Evolutionary conservation across 257 asterid species (phyloP).

Genomic region (Fraxinus americana): DNA sequence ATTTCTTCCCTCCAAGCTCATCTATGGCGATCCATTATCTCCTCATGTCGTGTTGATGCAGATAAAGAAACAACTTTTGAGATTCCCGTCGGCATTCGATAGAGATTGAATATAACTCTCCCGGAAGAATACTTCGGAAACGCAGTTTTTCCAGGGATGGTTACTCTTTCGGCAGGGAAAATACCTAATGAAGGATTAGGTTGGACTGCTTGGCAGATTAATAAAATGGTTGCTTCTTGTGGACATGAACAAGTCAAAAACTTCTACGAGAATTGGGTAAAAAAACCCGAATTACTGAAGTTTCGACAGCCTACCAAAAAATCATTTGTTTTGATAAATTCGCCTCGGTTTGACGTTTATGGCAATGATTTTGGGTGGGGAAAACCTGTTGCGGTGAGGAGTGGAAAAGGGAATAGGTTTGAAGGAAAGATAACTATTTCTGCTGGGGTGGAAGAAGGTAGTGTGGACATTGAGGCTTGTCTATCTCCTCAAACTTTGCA

Average conservation of each 20-base stretch:
- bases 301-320: neutral
- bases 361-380: conserved; percentile 56
- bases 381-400: conserved; percentile 49
- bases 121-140: conserved; percentile 52
- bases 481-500: conserved; percentile 30
- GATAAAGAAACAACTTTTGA: conserved; percentile 18
- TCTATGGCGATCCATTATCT: conserved; percentile 42
- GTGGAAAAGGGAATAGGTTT: conserved; percentile 39
- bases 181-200: conserved; percentile 39
- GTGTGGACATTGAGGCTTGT: conserved; percentile 55
- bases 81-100: conserved; percentile 35
- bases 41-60: conserved; percentile 16
- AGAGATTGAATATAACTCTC: conserved; percentile 40
- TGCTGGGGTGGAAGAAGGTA: conserved; percentile 40
- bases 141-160: conserved; percentile 26
- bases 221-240: conserved; percentile 23
- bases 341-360: conserved; percentile 48
- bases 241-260: conserved; percentile 31
- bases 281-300: conserved; percentile 29
- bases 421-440: conserved; percentile 48
- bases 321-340: conserved; percentile 35
- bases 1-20: conserved; percentile 57
- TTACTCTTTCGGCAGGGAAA: conserved; percentile 25
- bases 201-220: conserved; percentile 52
- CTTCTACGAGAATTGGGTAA: conserved; percentile 30